phyloP scores from a whole-genome alignment of 1,284 basidiomycete genomes.

The Apiotrichum gracile region DNA sequence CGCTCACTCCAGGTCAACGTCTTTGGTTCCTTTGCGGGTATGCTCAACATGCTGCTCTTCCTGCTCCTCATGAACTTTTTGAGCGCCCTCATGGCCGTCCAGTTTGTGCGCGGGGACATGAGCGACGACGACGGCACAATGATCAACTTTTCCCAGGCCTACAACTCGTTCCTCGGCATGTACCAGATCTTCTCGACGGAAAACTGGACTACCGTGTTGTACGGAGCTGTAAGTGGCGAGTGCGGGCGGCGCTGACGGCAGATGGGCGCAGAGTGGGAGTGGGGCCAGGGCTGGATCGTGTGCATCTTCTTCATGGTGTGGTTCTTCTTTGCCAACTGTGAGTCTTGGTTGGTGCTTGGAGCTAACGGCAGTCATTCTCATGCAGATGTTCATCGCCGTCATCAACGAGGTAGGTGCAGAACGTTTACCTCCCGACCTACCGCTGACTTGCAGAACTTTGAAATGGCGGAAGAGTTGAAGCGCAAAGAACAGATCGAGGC shows the following conservation, averaged over 20 bases:
- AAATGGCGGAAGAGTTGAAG: conserved; percentile 87
- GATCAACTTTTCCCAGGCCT: conserved; percentile 84
- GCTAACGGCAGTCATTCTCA: conserved; percentile 67
- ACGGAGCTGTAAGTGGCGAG: conserved; percentile 52
- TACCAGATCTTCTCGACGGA: conserved; percentile 90
- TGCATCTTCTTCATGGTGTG: conserved; percentile 74
- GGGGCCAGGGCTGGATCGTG: conserved; percentile 68
- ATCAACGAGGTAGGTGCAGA: conserved; percentile 65
- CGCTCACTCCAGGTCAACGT: conserved; percentile 60
- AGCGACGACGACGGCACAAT: conserved; percentile 38
- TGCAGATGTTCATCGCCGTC: conserved; percentile 97
- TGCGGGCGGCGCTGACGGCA: conserved; percentile 4
- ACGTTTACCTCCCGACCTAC: no score
- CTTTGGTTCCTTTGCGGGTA: conserved; percentile 85
- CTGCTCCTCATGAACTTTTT: conserved; percentile 84
- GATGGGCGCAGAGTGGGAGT: conserved; percentile 56
- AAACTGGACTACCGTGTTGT: conserved; percentile 86
- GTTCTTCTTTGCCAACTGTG: conserved; percentile 91
- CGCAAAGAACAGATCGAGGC: conserved; percentile 69
- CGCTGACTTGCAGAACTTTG: conserved; percentile 61
- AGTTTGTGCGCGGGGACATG: conserved; percentile 64
- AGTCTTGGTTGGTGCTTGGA: conserved; percentile 34
- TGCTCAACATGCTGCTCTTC: conserved; percentile 91
- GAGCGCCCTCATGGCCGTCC: conserved; percentile 62
- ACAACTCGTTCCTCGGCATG: conserved; percentile 80